A percentile compares a stretch with the other conserved stretches of the same genome.
phyloP scores from a whole-genome alignment of 2,329 filamentous ascomycete species.

The Ceratocystis albifundus region DNA sequence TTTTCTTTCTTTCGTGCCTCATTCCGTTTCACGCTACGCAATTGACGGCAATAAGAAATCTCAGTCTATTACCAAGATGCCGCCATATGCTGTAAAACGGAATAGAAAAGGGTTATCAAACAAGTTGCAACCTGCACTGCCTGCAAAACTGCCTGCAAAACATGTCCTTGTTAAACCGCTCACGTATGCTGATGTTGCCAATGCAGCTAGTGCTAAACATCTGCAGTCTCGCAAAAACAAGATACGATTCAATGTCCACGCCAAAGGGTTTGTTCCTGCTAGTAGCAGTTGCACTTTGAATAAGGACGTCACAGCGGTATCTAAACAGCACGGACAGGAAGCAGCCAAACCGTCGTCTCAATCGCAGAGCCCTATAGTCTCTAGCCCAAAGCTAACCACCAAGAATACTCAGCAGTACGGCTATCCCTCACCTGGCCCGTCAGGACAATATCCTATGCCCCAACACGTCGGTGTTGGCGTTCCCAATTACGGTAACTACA shows the following conservation, averaged over 20 bases:
- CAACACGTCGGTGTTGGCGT: conserved; percentile 29
- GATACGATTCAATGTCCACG: conserved; percentile 26
- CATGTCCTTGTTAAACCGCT: background rate
- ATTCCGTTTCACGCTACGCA: background rate
- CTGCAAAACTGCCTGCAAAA: background rate
- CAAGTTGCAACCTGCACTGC: background rate
- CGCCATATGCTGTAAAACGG: background rate
- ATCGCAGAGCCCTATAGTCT: background rate
- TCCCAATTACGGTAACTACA: conserved; percentile 34
- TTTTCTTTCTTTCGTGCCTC: background rate
- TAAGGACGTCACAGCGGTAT: background rate
- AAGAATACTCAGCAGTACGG: conserved; percentile 11
- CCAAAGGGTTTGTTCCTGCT: conserved; percentile 15
- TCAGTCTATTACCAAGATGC: background rate
- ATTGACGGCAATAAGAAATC: background rate
- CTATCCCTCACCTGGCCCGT: conserved; percentile 15
- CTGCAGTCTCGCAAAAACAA: background rate
- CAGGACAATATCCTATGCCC: conserved; percentile 13
- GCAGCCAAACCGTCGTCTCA: background rate
- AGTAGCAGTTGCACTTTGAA: conserved; percentile 2
- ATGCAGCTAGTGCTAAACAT: background rate
- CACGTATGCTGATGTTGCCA: conserved; percentile 9
- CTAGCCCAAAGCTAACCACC: conserved; percentile 6
- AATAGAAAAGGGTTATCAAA: too few species aligned
- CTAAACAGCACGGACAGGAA: background rate